phyloP scores from a whole-genome alignment of 106 monocot species.

The Alisma plantagoaquatica region DNA sequence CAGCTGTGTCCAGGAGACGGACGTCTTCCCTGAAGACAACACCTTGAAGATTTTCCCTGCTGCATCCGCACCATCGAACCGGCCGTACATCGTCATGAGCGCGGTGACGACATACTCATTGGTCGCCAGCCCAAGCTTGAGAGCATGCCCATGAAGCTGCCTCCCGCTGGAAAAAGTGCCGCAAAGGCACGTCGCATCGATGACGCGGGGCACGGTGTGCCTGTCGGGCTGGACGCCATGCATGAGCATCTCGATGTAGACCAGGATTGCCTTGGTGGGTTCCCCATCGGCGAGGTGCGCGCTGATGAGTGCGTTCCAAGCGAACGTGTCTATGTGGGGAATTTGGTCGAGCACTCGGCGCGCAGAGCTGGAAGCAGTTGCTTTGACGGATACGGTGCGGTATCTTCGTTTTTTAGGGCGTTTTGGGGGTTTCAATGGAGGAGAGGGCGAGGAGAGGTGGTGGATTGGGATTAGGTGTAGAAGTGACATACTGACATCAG shows the following conservation, averaged over 20 bases:
- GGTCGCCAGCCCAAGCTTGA: slow-evolving; percentile 29
- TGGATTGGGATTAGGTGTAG: not conserved
- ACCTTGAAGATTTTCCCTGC: slow-evolving; percentile 11
- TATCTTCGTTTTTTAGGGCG: not conserved
- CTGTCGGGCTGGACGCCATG: slow-evolving; percentile 21
- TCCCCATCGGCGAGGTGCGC: slow-evolving; percentile 19
- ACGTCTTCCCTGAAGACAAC: not conserved
- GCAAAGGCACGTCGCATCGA: slow-evolving; percentile 10
- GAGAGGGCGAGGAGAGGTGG: not conserved
- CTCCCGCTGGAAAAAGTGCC: slow-evolving; percentile 6
- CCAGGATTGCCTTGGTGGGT: slow-evolving; percentile 11
- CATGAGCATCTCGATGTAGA: slow-evolving; percentile 30
- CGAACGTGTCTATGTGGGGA: slow-evolving; percentile 25
- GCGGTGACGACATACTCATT: slow-evolving; percentile 30
- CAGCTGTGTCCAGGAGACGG: slow-evolving; percentile 33
- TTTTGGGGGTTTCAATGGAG: not conserved
- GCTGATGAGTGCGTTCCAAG: slow-evolving; percentile 29
- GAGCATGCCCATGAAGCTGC: slow-evolving; percentile 32
- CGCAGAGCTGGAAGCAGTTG: not conserved
- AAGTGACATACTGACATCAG: not conserved
- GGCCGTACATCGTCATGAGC: slow-evolving; percentile 22
- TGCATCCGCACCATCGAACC: slow-evolving; percentile 5
- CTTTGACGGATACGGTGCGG: no score
- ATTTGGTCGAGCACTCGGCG: slow-evolving; percentile 19
- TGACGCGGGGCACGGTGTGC: slow-evolving; percentile 27